Percentiles rank a stretch among this genome's conserved stretches.
Evolutionary conservation across 2,329 filamentous ascomycete genomes (phyloP).

Genomic region (Mariannaea elegans): DNA sequence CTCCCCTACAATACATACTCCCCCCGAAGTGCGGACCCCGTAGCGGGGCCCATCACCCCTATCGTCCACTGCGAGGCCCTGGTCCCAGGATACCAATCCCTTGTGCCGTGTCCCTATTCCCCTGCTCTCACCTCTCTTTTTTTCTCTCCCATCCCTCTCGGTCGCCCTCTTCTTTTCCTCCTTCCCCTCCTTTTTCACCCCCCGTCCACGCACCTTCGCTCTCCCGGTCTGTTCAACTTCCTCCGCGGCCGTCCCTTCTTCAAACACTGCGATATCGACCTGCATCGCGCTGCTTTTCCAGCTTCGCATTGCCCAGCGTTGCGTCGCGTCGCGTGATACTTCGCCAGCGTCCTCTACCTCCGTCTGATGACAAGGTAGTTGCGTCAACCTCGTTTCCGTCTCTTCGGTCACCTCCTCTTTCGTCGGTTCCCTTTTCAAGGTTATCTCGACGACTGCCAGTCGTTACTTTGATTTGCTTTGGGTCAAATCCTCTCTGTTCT

Average conservation of each 20-base stretch:
- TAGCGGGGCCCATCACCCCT: conserved; percentile 38
- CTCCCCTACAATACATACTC: conserved; percentile 13
- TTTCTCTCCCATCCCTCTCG: conserved; percentile 37
- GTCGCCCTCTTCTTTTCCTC: conserved; percentile 34
- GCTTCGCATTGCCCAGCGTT: conserved; percentile 32
- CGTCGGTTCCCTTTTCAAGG: conserved; percentile 37
- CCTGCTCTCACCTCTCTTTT: conserved; percentile 40
- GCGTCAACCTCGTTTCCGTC: conserved; percentile 26
- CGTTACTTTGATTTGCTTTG: conserved; percentile 40
- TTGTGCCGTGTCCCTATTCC: conserved; percentile 42
- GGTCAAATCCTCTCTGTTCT: conserved; percentile 27
- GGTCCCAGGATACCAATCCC: conserved; percentile 36
- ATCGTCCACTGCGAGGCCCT: conserved; percentile 40
- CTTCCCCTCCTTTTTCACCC: conserved; percentile 34
- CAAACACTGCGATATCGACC: conserved; percentile 29
- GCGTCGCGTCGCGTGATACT: conserved; percentile 30
- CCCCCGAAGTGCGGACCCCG: conserved; percentile 27
- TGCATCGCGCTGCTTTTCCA: conserved; percentile 31
- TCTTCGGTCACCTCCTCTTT: conserved; percentile 36
- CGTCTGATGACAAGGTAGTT: conserved; percentile 38
- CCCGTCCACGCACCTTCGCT: conserved; percentile 40
- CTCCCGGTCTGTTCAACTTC: conserved; percentile 37
- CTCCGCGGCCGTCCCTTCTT: conserved; percentile 33
- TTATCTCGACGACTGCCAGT: conserved; percentile 43
- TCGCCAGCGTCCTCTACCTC: conserved; percentile 26